These are phyloP conservation scores for Anacardium occidentale DNA, from an alignment of 345 rosid genomes.

Conservation along the genomic window DNA sequence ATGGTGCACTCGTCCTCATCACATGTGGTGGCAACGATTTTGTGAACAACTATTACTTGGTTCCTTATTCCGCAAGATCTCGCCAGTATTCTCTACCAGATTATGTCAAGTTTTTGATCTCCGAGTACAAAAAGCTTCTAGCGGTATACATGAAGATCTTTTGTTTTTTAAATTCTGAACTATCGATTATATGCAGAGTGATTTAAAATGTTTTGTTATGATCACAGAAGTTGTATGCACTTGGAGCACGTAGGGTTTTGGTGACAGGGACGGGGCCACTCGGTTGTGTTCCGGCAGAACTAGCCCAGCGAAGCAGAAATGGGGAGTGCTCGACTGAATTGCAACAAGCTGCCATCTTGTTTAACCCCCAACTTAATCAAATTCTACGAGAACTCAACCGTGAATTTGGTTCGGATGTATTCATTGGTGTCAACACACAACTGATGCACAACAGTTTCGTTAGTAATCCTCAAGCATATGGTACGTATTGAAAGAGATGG, in stretches of 20 bases:
- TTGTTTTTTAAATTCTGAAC: neutral
- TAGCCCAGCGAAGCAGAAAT: conserved; percentile 50
- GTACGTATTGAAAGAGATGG: conserved; percentile 23
- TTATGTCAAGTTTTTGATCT: conserved; percentile 43
- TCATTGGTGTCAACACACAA: conserved; percentile 52
- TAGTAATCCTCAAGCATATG: conserved; percentile 52
- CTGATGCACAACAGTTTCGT: conserved; percentile 53
- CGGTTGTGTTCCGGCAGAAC: conserved; percentile 79
- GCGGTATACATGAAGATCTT: conserved; percentile 23
- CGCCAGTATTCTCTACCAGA: conserved; percentile 55
- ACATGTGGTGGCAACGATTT: conserved; percentile 89
- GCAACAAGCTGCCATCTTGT: conserved; percentile 58
- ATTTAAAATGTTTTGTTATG: neutral
- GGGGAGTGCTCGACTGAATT: conserved; percentile 60
- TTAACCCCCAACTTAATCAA: conserved; percentile 56
- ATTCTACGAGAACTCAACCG: conserved; percentile 52
- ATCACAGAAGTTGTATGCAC: conserved; percentile 47
- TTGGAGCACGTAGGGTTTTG: conserved; percentile 78
- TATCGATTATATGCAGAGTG: neutral
- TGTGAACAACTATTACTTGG: conserved; percentile 80
- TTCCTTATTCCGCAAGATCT: conserved; percentile 57
- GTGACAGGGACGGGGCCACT: conserved; percentile 89
- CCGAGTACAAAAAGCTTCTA: conserved; percentile 55
- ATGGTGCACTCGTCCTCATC: conserved; percentile 57
- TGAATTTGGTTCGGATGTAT: conserved; percentile 41